Percentiles rank a stretch among this genome's conserved stretches.
Conservation (phyloP, 2,329 filamentous ascomycete species). For the Diaporthe aspalathi region DNA sequence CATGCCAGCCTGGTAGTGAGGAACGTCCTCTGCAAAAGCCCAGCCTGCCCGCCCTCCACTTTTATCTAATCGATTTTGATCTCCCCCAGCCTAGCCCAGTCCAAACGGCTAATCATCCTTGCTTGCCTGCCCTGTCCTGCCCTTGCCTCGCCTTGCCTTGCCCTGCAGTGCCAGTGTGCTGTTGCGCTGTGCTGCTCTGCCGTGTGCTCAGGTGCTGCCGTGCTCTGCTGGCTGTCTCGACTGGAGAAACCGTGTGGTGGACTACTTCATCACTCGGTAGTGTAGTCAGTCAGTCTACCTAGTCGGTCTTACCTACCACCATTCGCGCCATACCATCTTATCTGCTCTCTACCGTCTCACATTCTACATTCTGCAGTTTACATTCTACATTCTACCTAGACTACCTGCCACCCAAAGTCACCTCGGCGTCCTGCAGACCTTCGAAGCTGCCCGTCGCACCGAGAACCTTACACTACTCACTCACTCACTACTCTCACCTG, state of each 20-base stretch:
- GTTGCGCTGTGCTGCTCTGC: not conserved
- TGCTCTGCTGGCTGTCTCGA: not conserved
- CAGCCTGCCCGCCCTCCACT: not conserved
- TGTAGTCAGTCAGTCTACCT: not conserved
- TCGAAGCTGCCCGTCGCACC: conserved; percentile 15
- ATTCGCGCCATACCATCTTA: no score
- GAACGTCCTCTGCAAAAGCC: no score
- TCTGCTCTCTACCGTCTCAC: no score
- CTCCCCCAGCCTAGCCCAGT: conserved; percentile 5
- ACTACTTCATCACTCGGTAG: no score
- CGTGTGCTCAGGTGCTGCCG: not conserved
- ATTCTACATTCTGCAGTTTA: no score
- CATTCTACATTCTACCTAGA: no score
- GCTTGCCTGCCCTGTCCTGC: conserved; percentile 28
- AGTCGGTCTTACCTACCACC: no score
- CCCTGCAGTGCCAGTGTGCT: conserved; percentile 6
- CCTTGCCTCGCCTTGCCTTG: conserved; percentile 26
- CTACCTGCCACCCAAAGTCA: no score
- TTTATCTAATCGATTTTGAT: conserved; percentile 32
- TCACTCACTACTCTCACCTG: no score
- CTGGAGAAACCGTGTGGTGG: no score
- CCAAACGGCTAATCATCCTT: conserved; percentile 11
- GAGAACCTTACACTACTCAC: conserved; percentile 2
- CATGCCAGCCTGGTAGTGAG: not conserved
- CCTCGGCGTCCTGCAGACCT: conserved; percentile 7